Base-by-base conservation (phyloP, 2,329 filamentous ascomycete species). In the Karstenula rhodostoma region DNA sequence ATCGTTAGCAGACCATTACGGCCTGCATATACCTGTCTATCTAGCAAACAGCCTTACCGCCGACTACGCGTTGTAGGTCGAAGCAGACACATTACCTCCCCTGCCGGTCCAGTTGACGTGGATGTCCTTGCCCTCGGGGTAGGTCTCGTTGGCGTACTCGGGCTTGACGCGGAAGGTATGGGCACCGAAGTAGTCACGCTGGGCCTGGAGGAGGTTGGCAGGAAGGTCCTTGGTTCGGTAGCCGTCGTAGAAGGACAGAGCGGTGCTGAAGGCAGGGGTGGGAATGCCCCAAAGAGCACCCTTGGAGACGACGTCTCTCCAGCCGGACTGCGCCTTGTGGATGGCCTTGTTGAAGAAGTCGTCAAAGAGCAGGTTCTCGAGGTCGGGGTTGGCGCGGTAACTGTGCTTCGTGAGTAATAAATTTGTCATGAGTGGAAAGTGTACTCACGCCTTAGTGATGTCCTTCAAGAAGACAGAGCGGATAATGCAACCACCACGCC, bases 311-410 rank as follows among this genome's bases (percentile, higher is more conserved):
- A 96, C 90, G 78, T 80, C 75, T 75, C 78, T 77, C 78, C 78
- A 80, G 56, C 78, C 78, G 55, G 78, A 59, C 86, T 99, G 95
- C 62, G 95, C 95, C 78, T 90, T 92, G 89, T 97, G 90, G 82
- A 99, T 99, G 74, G 95, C 95, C 85, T 95, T 92, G 88, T 96
- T 97, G 91, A 99, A 99, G 90, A 99, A 99, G 80, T 96, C 92
- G 81, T 97, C 93, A 82, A 98, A 99, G 73, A 99, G 88, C 73
- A 99, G 85, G 88, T 99, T 99, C 89, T 97, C 91, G 68, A 99
- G 91, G 69, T 97, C 91, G 69, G 93, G 91, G 86, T 97, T 89
- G 72, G 87, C 89, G 84, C 94, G 94, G 89, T 97, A 99, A 56
- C 70, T 73, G 37, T 17, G 2, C 13, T 40, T 25, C 48, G 61